Percentiles rank a stretch among this genome's conserved stretches.
Evolutionary conservation across 257 asterid species (phyloP).

Genomic region (Hygrophila difformis): DNA sequence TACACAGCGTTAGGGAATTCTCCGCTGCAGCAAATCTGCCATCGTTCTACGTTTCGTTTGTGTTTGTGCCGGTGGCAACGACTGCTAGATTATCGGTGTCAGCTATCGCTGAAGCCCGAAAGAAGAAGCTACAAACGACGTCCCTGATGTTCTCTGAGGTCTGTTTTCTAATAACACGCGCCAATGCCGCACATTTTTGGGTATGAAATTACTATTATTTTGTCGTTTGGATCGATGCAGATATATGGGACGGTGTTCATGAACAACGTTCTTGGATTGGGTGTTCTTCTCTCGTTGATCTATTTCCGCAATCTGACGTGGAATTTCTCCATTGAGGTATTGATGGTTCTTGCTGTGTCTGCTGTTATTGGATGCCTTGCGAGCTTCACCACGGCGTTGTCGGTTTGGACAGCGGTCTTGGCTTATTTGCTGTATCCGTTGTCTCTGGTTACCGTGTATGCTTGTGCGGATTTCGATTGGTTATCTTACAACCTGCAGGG

Average conservation of each 20-base stretch:
- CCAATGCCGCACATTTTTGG: too few relatives aligned
- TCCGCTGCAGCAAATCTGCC: constrained; percentile 34
- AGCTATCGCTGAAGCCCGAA: constrained; percentile 32
- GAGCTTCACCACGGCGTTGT: constrained; percentile 29
- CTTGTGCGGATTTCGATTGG: constrained; percentile 29
- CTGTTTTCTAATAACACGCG: too few relatives aligned
- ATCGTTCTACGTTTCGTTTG: constrained; percentile 45
- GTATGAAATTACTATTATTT: not conserved
- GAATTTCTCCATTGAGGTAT: constrained; percentile 32
- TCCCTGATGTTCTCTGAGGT: constrained; percentile 64
- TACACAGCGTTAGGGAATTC: constrained; percentile 39
- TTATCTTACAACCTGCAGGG: too few relatives aligned
- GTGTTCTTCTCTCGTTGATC: constrained; percentile 37
- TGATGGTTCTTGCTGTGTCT: constrained; percentile 35
- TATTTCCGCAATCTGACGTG: constrained; percentile 36
- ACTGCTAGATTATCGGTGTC: constrained; percentile 49
- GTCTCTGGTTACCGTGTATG: constrained; percentile 34
- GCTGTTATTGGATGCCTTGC: constrained; percentile 33
- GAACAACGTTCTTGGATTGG: constrained; percentile 46
- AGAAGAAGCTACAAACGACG: constrained; percentile 34
- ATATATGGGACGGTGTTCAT: constrained; percentile 47
- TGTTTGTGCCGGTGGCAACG: constrained; percentile 49
- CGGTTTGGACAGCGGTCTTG: constrained; percentile 30
- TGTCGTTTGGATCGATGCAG: constrained; percentile 28
- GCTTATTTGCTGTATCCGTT: constrained; percentile 41